Percentiles rank a stretch among this genome's conserved stretches.
These are phyloP conservation scores for Neurospora discreta DNA, from an alignment of 495 filamentous ascomycete species.

Conservation along the genomic window DNA sequence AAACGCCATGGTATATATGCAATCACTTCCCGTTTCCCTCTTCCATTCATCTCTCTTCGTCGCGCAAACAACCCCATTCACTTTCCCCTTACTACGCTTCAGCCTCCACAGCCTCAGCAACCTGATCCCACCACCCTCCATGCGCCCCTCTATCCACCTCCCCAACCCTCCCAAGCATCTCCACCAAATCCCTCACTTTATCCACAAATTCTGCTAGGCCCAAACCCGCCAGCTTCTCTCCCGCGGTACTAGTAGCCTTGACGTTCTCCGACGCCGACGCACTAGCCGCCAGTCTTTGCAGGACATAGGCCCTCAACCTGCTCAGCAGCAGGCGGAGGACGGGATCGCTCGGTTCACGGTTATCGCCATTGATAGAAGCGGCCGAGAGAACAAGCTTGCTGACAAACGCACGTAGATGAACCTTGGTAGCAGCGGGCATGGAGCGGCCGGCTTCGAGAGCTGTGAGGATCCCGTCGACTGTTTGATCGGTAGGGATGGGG, in stretches of 20 bases:
- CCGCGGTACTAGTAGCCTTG: constrained; percentile 66
- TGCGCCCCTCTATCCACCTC: constrained; percentile 74
- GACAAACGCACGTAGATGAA: constrained; percentile 43
- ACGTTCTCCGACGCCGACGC: constrained; percentile 71
- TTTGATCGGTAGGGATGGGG: constrained; percentile 40
- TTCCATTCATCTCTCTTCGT: neutral
- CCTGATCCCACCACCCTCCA: constrained; percentile 65
- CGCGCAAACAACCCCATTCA: too few relatives aligned
- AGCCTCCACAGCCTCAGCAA: constrained; percentile 38
- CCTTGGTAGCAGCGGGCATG: constrained; percentile 59
- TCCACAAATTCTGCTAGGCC: constrained; percentile 86
- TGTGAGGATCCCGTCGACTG: constrained; percentile 55
- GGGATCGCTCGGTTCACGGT: constrained; percentile 51
- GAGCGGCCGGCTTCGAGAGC: constrained; percentile 69
- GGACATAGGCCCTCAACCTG: constrained; percentile 61
- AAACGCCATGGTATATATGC: neutral
- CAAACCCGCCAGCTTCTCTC: constrained; percentile 65
- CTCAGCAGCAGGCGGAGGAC: constrained; percentile 72
- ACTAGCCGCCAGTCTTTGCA: constrained; percentile 57
- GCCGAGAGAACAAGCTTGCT: constrained; percentile 37
- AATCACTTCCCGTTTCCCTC: neutral
- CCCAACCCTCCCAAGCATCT: constrained; percentile 62
- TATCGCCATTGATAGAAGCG: constrained; percentile 20
- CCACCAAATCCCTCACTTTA: constrained; percentile 70
- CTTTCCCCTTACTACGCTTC: constrained; percentile 7